Base-by-base conservation (phyloP, 495 filamentous ascomycete genomes). In the Penicillium soppii region DNA sequence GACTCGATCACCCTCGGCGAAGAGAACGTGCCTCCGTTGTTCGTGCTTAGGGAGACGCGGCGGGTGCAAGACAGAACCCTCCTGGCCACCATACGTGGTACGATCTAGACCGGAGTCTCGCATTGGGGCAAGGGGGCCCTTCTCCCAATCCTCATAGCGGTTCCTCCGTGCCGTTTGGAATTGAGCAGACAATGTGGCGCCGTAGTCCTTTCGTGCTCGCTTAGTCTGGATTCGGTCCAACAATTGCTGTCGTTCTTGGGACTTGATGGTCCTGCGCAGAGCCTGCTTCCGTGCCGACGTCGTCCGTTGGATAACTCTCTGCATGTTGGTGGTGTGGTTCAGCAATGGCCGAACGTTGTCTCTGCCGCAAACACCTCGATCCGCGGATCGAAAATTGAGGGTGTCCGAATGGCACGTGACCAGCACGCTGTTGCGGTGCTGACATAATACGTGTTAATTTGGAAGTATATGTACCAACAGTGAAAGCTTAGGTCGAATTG, bases 51-150 rank as follows among this genome's bases (percentile, higher is more conserved):
- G 71, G 32, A 79, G 56, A 29, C 62, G 54, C 15, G 71, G 63
- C 19, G 62, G 59, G 29, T 68, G 54, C 50, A 79, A 41, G 17
- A 72, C 51, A 15, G 57, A 43, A 35, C 75, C 50, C 50, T 75
- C 65, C 45, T 84, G 59, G 30, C 79, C 69, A 41, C 85, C 86
- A 36, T 74, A 82, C 1, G 35, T 66, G 13, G 67, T 68, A 4
- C 58, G 65, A 25, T 69, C 52, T n/a, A 70, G 57, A 44, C 84
- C 81, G 27, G 81, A 68, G 70, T 94, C 85, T 48, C 84, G 77
- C 54, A 82, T 80, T 0, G 91, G 91, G 1, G 89, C 87, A 37
- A 96, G 61, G 3, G 85, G 79, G 2, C 91, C 91, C 50, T 90
- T 66, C 47, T 85, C 66, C 77, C 84, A 92, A 63, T 95, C 89